Evolutionary conservation across 2,329 filamentous ascomycete species (phyloP), one percentile per base, ranked within the genome.

Genomic region (Alternaria triticimaculans): DNA sequence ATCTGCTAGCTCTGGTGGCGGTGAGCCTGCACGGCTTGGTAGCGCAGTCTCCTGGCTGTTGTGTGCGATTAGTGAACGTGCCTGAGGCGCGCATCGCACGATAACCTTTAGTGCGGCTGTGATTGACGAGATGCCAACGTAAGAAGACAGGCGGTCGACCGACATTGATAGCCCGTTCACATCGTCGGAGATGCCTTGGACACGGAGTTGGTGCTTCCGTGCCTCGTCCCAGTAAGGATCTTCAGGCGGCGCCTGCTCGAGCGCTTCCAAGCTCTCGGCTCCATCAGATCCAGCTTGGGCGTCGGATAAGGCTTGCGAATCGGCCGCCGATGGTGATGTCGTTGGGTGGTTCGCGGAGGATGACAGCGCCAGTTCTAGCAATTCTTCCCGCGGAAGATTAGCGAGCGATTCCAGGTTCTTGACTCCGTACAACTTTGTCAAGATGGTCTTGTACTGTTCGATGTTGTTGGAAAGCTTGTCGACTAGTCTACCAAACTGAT

Each of bases 41-140:
- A 75, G 66, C 48, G 78, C 72, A 21, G 78, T 81, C 66, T 79
- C 76, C 46, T 78, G 75, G 11, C 79, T 78, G 46, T 80, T 80
- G 55, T 82, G 80, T 30, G 83, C 78, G 56, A 87, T 83, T 60
- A 84, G 82, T 2, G 82, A 77, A 44, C 82, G 80, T 26, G 83
- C 82, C 18, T 82, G 81, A 3, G 87, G 87, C 60, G 86, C 85
- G 48, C 87, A 83, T 78, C 81, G 84, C 33, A 85, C 82, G 69
- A 93, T 92, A 50, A 92, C 90, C 80, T 91, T 88, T 37, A 93
- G 83, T 2, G 90, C 90, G 2, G 90, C 90, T 72, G 91, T 91
- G 73, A 93, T 90, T 6, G 90, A 93, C 0, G 91, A 93, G 15
- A 91, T 89, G 2, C 90, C 90, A 4, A 93, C 82, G 72, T 93